These are phyloP conservation scores for Brassica balearica DNA, from an alignment of 441 rosid species.

Conservation along the genomic window DNA sequence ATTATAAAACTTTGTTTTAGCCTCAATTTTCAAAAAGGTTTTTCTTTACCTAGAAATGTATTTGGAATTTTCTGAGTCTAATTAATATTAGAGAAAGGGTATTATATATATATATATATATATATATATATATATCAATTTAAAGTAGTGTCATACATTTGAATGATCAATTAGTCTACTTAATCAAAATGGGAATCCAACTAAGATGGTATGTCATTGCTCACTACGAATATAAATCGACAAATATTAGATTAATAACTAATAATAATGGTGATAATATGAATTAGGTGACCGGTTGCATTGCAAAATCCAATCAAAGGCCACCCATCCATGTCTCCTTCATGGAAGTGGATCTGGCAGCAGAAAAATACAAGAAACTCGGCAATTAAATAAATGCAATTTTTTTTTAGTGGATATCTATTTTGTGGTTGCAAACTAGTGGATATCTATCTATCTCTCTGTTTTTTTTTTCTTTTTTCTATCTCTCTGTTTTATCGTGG, in stretches of 20 bases:
- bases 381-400: conserved; percentile 20
- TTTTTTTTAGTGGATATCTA: conserved; percentile 30
- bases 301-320: conserved; percentile 41
- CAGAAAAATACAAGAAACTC: conserved; percentile 30
- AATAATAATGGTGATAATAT: conserved; percentile 27
- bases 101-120: not conserved
- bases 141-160: not conserved
- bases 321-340: conserved; percentile 44
- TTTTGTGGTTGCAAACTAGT: conserved; percentile 40
- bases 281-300: conserved; percentile 38
- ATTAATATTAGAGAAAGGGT: not conserved
- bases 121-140: not conserved
- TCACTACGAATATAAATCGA: conserved; percentile 30
- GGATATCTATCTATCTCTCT: conserved; percentile 23
- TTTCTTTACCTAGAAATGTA: conserved; percentile 38
- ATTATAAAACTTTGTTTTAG: conserved; percentile 23
- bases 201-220: conserved; percentile 44
- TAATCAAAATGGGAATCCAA: conserved; percentile 42
- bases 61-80: conserved; percentile 35
- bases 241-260: conserved; percentile 27
- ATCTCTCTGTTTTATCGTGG: conserved; percentile 9
- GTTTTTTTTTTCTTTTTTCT: too few relatives aligned
- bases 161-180: not conserved
- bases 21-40: conserved; percentile 27
- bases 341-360: conserved; percentile 46